Conservation (phyloP, 2,329 filamentous ascomycete genomes). For the Simplicillium sp. region DNA sequence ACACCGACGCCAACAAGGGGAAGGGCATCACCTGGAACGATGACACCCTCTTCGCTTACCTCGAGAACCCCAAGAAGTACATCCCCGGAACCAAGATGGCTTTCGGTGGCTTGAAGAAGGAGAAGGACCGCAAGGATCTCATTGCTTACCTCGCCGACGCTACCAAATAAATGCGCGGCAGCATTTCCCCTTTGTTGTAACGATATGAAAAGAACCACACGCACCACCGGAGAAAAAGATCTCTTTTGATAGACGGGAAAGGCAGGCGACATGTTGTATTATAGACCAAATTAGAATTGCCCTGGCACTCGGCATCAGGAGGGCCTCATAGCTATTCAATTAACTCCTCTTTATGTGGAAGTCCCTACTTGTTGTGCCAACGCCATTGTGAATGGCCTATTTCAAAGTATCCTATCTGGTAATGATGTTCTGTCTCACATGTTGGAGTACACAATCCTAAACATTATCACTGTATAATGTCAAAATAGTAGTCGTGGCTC, state of each 20-base stretch:
- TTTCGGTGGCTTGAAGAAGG: conserved; percentile 99
- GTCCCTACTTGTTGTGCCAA: conserved; percentile 2
- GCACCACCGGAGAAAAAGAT: too few relatives aligned
- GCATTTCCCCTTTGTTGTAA: conserved; percentile 14
- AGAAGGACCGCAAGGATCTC: conserved; percentile 97
- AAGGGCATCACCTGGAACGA: conserved; percentile 89
- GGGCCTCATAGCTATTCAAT: conserved; percentile 15
- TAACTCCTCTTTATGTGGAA: conserved; percentile 23
- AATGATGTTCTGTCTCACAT: too few relatives aligned
- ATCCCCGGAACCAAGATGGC: conserved; percentile 99
- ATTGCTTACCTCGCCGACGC: conserved; percentile 52
- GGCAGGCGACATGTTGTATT: conserved; percentile 3
- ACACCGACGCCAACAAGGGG: conserved; percentile 99
- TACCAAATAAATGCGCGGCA: not conserved
- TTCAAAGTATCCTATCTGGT: too few relatives aligned
- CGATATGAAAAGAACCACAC: conserved; percentile 15
- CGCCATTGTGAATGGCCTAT: too few relatives aligned
- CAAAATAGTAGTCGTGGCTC: too few relatives aligned
- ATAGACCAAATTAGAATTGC: not conserved
- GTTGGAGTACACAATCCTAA: too few relatives aligned
- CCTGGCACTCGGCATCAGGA: conserved; percentile 16
- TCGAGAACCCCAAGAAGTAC: conserved; percentile 99
- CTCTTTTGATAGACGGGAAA: conserved; percentile 22
- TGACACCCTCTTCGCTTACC: conserved; percentile 85
- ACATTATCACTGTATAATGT: too few relatives aligned